Evolutionary conservation across 2,329 filamentous ascomycete species (phyloP), one percentile per base, ranked within the genome.

Genomic region (Xylariaceae sp.): DNA sequence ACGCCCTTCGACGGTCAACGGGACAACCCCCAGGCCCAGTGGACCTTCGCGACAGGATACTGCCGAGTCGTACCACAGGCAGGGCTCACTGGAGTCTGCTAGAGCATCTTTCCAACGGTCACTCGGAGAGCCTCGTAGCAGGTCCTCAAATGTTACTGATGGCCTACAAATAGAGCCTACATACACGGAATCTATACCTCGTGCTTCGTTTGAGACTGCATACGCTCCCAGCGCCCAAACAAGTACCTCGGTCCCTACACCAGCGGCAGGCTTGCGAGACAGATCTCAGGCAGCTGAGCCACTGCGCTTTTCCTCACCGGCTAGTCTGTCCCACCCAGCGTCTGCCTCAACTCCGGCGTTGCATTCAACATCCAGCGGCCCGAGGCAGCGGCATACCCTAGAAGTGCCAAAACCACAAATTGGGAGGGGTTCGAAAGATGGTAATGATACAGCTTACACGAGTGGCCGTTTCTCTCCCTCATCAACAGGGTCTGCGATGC

Each of bases 321-420:
- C 85, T 47, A 65, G 81, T 64, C 81, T 83, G 62, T 72, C 74
- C 50, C 67, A 71, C 22, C 63, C 71, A 16, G 66, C 71, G 36
- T 70, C 69, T 29, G 67, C 72, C 29, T 74, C 78, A 12, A 72
- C 78, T 1, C 79, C 81, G n/a, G 73, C 73, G 32, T 68, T 71
- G 2, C 72, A 78, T 54, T 69, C 77, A 42, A 78, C 84, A 37
- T 75, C 81, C 8, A 76, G 77, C 13, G 74, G 76, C 30, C 74
- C 92, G 46, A 87, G 87, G 69, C 89, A 96, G 57, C 84, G 92
- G 60, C 88, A 96, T 72, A 96, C 90, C 0, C 78, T 96, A 22
- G 90, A 96, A 70, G 89, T 96, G 0, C 91, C 92, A 7, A 88
- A 86, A 70, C 70, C 78, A 15, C 74, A 79, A 18, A 78, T 84